phyloP scores from a whole-genome alignment of 768 basidiomycete species.

The Dioszegia aurantiaca region DNA sequence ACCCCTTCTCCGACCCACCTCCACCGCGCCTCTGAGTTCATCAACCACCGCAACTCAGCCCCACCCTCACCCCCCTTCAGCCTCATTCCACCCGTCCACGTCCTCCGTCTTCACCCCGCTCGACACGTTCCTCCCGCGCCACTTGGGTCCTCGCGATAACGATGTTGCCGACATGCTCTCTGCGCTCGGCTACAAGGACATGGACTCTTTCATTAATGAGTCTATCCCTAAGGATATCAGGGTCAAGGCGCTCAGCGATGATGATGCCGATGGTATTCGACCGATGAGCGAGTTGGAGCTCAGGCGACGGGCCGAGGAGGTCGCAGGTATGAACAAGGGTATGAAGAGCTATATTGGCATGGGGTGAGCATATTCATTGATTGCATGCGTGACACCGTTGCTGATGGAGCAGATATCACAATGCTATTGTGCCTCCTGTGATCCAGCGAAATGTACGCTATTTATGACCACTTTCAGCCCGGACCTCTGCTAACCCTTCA shows the following conservation, averaged over 20 bases:
- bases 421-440: constrained; percentile 90
- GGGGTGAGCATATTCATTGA: constrained; percentile 57
- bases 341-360: constrained; percentile 96
- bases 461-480: not conserved
- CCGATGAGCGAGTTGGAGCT: constrained; percentile 84
- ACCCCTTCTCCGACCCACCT: constrained; percentile 18
- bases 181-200: constrained; percentile 74
- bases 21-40: constrained; percentile 22
- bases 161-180: constrained; percentile 80
- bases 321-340: constrained; percentile 74
- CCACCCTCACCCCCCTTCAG: constrained; percentile 31
- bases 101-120: constrained; percentile 71
- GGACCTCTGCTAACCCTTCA: constrained; percentile 13
- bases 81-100: constrained; percentile 36
- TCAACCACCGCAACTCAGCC: constrained; percentile 48
- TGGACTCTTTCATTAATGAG: constrained; percentile 81
- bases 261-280: constrained; percentile 67
- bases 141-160: constrained; percentile 84
- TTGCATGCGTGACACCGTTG: not conserved
- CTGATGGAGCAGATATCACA: constrained; percentile 62
- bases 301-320: constrained; percentile 65
- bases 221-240: constrained; percentile 80
- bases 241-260: constrained; percentile 57
- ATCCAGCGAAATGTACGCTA: constrained; percentile 71
- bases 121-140: constrained; percentile 84